These are phyloP conservation scores for Leptomonas seymouri DNA, from an alignment of 208 protist genomes.

Conservation along the genomic window DNA sequence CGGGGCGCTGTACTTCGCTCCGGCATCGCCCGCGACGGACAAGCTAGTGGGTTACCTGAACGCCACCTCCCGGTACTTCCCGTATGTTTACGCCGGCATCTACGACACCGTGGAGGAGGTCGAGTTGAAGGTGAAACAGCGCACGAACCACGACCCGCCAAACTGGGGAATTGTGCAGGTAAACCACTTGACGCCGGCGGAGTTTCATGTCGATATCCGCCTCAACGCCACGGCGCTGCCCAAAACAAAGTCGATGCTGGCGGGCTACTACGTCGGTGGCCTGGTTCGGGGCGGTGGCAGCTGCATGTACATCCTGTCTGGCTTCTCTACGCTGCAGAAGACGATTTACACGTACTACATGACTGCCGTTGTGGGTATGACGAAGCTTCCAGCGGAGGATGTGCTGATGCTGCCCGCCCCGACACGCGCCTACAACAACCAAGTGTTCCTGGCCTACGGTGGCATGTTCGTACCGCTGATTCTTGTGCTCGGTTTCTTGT, in stretches of 20 bases:
- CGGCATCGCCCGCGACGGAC: slow-evolving; percentile 31
- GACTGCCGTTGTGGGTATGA: slow-evolving; percentile 31
- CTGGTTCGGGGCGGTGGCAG: slow-evolving; percentile 19
- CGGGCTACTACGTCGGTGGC: slow-evolving; percentile 38
- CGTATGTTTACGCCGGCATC: slow-evolving; percentile 52
- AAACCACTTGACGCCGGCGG: slow-evolving; percentile 31
- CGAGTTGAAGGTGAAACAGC: slow-evolving; percentile 25
- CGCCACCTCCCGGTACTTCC: slow-evolving; percentile 39
- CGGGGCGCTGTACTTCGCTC: slow-evolving; percentile 56
- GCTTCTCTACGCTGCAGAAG: slow-evolving; percentile 55
- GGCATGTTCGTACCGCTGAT: slow-evolving; percentile 64
- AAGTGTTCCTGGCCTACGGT: slow-evolving; percentile 52
- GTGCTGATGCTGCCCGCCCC: slow-evolving; percentile 46
- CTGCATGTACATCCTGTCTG: slow-evolving; percentile 54
- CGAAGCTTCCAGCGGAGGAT: slow-evolving; percentile 22
- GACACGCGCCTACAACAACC: slow-evolving; percentile 46
- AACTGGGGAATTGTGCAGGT: slow-evolving; percentile 59
- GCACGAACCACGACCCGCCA: slow-evolving; percentile 32
- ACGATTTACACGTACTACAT: slow-evolving; percentile 47
- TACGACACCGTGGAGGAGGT: slow-evolving; percentile 26
- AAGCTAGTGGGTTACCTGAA: slow-evolving; percentile 42
- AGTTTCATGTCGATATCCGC: slow-evolving; percentile 53
- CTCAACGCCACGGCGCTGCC: slow-evolving; percentile 58
- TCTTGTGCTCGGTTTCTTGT: slow-evolving; percentile 76
- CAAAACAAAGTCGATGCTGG: slow-evolving; percentile 24